Conservation (phyloP, 2,329 filamentous ascomycete genomes). For the Pseudomassariella vexata region DNA sequence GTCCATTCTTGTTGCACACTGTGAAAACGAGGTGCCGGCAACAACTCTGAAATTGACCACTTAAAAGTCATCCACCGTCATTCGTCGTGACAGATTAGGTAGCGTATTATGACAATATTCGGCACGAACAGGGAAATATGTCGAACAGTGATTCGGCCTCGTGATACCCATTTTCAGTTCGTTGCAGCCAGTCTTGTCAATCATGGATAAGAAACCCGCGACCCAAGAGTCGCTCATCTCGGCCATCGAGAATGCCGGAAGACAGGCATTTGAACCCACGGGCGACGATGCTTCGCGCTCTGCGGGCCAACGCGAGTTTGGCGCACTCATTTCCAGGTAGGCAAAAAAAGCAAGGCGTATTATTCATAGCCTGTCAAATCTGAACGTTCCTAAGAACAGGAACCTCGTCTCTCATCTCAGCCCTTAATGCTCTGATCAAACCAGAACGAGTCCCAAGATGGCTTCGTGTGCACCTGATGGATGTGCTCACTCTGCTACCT, state of each 20-base stretch:
- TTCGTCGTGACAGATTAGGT: too few species aligned
- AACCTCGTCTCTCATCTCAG: constrained; percentile 46
- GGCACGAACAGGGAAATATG: too few species aligned
- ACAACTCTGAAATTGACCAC: too few species aligned
- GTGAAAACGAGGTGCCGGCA: too few species aligned
- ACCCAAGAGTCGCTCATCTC: constrained; percentile 25
- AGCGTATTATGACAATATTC: too few species aligned
- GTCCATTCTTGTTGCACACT: too few species aligned
- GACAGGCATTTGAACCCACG: constrained; percentile 43
- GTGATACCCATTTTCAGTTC: too few species aligned
- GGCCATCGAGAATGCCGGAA: constrained; percentile 32
- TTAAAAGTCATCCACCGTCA: too few species aligned
- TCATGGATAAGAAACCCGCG: constrained; percentile 14
- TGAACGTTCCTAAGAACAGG: constrained; percentile 35
- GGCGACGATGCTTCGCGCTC: constrained; percentile 24
- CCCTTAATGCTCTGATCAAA: constrained; percentile 58
- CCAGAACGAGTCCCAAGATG: constrained; percentile 52
- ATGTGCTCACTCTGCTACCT: constrained; percentile 54
- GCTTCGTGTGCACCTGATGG: constrained; percentile 52
- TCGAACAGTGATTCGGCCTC: too few species aligned
- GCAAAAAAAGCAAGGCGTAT: constrained; percentile 10
- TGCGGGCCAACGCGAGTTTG: constrained; percentile 33
- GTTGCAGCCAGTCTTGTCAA: too few species aligned
- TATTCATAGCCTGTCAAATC: constrained; percentile 13
- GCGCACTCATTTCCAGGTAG: constrained; percentile 44